These are phyloP conservation scores for Trichoderma breve DNA, from an alignment of 2,329 filamentous ascomycete species.

Conservation along the genomic window DNA sequence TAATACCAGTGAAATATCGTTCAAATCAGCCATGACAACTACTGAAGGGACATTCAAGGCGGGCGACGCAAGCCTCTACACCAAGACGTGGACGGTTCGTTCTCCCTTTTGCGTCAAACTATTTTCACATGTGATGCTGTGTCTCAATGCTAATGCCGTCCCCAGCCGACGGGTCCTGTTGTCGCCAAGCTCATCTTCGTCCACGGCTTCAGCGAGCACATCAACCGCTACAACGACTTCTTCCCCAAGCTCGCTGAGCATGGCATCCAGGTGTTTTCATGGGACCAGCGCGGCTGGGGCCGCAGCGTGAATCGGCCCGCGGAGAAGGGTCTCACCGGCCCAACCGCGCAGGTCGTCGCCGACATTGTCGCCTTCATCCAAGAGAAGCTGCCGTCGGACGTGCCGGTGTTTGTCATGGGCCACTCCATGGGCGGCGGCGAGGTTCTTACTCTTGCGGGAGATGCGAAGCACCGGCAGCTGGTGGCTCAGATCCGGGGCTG, in stretches of 20 bases:
- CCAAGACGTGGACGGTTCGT: conserved; percentile 59
- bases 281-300: conserved; percentile 91
- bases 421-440: conserved; percentile 90
- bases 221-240: conserved; percentile 72
- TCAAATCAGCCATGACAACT: conserved; percentile 33
- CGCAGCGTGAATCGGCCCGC: conserved; percentile 60
- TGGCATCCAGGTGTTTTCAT: conserved; percentile 72
- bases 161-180: conserved; percentile 53
- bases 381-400: conserved; percentile 49
- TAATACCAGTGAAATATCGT: background rate
- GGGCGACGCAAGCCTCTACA: conserved; percentile 48
- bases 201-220: conserved; percentile 87
- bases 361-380: conserved; percentile 77
- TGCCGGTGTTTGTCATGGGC: conserved; percentile 79
- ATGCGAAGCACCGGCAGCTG: conserved; percentile 51
- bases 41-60: conserved; percentile 52
- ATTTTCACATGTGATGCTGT: background rate
- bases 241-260: conserved; percentile 67
- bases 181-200: conserved; percentile 77
- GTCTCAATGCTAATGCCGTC: background rate
- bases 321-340: conserved; percentile 70
- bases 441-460: conserved; percentile 59
- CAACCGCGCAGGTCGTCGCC: conserved; percentile 67
- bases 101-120: background rate
- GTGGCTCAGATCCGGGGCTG: conserved; percentile 66